These are phyloP conservation scores for Selaginella moellendorffii DNA, from an alignment of 75 land plant genomes.

Conservation along the genomic window DNA sequence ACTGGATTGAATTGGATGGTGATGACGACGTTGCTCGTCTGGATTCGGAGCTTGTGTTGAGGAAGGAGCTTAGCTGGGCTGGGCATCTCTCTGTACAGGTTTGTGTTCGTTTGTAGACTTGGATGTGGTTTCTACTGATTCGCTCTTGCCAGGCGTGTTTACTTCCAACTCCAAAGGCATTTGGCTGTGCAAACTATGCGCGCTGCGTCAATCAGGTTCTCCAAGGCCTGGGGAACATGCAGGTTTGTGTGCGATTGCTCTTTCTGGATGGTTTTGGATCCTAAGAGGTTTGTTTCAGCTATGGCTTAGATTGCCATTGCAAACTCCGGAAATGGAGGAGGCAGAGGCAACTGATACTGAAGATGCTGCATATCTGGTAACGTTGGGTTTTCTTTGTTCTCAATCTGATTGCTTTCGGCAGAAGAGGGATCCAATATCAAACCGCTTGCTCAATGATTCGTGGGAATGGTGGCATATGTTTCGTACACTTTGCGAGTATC, in stretches of 20 bases:
- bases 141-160: slow-evolving; percentile 71
- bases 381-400: too few relatives aligned
- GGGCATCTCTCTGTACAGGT: slow-evolving; percentile 90
- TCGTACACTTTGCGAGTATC: slow-evolving; percentile 84
- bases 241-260: slow-evolving; percentile 28
- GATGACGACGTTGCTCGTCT: slow-evolving; percentile 46
- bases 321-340: slow-evolving; percentile 33
- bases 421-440: slow-evolving; percentile 20
- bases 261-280: background rate
- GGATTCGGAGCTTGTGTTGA: slow-evolving; percentile 72
- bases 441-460: slow-evolving; percentile 26
- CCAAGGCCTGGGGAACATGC: slow-evolving; percentile 59
- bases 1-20: slow-evolving; percentile 95
- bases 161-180: slow-evolving; percentile 63
- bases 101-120: too few relatives aligned
- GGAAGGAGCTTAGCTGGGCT: slow-evolving; percentile 93
- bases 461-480: slow-evolving; percentile 70
- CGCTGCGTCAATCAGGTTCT: slow-evolving; percentile 84
- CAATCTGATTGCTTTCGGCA: slow-evolving; percentile 12
- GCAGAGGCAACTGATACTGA: slow-evolving; percentile 30
- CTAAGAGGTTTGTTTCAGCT: too few relatives aligned
- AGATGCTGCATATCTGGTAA: slow-evolving; percentile 29
- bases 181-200: slow-evolving; percentile 77
- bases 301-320: slow-evolving; percentile 87
- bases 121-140: too few relatives aligned